Base-by-base conservation (phyloP, 257 asterid species). In the Salvia rosmarinus region DNA sequence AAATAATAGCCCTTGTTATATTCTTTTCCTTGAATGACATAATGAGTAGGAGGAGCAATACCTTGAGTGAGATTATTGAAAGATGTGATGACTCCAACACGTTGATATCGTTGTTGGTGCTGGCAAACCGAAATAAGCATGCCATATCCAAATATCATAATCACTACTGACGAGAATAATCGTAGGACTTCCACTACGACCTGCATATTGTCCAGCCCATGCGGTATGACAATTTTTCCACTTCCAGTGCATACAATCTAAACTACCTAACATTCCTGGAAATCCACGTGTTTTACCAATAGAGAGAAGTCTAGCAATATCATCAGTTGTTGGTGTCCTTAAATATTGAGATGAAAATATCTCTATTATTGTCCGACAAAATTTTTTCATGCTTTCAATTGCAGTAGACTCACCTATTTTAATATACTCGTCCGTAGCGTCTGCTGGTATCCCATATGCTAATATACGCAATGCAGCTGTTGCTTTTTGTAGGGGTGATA, bases 141-240 rank as follows among this genome's bases (percentile, higher is more conserved):
- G 37, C 5, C 11, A 63, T 4, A 63, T 63, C 37, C 52, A 63
- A 40, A 39, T 11, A 40, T 63, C 52, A 12, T 39, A 63, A 63
- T 63, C 52, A 0, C 52, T 4, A 63, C 12, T 0, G 6, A 50
- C 67, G 1, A 61, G 25, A 14, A 59, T 30, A 32, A 32, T 5
- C 0, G 25, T 30, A 1, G 13, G 67, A 8, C 6, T 0, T 37
- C 49, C 28, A 34, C 66, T 32, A n/a, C 6, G 67, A 16, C 49
- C n/a, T 7, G 9, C 6, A 34, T n/a, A 16, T 16, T 9, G 0
- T 6, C 49, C n/a, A 0, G 5, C 51, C 34, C 68, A 62, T 0
- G 1, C 17, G 0, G 35, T 39, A 2, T 16, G 68, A 62, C 10
- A 62, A 62, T 28, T 37, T 17, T 62, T 37, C 2, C 51, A 39